phyloP scores from a whole-genome alignment of 306 rosid genomes.

The Hippophae tibetana region DNA sequence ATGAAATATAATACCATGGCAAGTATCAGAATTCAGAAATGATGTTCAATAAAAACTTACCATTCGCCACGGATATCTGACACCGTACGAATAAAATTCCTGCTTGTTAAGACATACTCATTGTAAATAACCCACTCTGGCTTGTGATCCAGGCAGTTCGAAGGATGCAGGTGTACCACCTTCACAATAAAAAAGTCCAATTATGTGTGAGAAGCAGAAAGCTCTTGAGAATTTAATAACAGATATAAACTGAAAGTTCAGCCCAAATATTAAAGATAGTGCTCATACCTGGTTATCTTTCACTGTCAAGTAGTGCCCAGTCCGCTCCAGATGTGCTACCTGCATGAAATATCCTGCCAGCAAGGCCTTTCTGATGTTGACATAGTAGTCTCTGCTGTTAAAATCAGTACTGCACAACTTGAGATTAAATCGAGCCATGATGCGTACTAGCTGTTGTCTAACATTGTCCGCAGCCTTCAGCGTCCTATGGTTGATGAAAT shows the following conservation, averaged over 20 bases:
- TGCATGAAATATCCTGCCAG: conserved; percentile 97
- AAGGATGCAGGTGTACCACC: conserved; percentile 97
- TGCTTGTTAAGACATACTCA: conserved; percentile 75
- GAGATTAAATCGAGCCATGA: conserved; percentile 80
- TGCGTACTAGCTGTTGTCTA: conserved; percentile 80
- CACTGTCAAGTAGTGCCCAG: conserved; percentile 90
- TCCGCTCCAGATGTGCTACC: conserved; percentile 88
- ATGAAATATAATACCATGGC: too few relatives aligned
- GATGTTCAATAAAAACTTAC: conserved; percentile 26
- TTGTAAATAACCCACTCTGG: conserved; percentile 96
- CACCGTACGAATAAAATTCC: conserved; percentile 90
- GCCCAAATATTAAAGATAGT: background rate
- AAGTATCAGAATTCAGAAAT: too few relatives aligned
- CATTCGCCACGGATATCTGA: conserved; percentile 89
- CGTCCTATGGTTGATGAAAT: conserved; percentile 71
- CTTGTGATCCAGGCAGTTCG: conserved; percentile 92
- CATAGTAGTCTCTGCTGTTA: conserved; percentile 82
- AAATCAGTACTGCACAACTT: conserved; percentile 86
- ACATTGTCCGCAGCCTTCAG: conserved; percentile 86
- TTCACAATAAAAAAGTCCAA: conserved; percentile 6
- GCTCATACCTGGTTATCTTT: conserved; percentile 77
- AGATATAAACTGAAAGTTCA: background rate
- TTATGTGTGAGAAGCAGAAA: background rate
- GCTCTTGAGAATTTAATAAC: background rate
- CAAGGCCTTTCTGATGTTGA: conserved; percentile 88